phyloP scores from a whole-genome alignment of 73 alveolate genomes.

The Tetrahymena elliotti region DNA sequence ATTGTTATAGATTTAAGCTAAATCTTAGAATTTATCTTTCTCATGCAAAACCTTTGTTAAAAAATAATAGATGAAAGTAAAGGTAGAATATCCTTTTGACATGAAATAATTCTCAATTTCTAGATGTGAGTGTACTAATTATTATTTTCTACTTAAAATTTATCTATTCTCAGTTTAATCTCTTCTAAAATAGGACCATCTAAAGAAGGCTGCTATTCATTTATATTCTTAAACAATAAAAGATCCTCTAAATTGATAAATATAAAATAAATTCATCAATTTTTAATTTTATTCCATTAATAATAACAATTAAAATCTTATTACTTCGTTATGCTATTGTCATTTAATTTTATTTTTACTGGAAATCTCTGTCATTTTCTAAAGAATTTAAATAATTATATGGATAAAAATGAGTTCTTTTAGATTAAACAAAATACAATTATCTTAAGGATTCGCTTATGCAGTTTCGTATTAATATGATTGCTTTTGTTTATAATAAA shows the following conservation, averaged over 20 bases:
- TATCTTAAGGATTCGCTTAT: background rate
- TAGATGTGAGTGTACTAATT: background rate
- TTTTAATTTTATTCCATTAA: too few species aligned
- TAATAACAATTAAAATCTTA: background rate
- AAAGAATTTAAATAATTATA: background rate
- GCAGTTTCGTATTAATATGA: background rate
- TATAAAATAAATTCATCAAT: background rate
- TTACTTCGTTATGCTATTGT: background rate
- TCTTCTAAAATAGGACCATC: background rate
- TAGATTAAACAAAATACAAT: background rate
- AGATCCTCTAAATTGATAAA: background rate
- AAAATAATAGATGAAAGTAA: background rate
- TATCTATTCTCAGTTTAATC: background rate
- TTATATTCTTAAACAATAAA: background rate
- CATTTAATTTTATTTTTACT: background rate
- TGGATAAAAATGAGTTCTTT: too few species aligned
- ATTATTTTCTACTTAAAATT: background rate
- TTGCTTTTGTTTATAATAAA: background rate
- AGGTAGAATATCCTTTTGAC: background rate
- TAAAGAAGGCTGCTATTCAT: background rate
- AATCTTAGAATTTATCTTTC: background rate
- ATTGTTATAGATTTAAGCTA: background rate
- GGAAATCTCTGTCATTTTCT: background rate
- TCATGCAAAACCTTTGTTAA: background rate
- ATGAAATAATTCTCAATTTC: background rate